A percentile compares a stretch with the other conserved stretches of the same genome.
Conservation (phyloP, 2,329 filamentous ascomycete genomes). For the Cryphonectria parasitica region DNA sequence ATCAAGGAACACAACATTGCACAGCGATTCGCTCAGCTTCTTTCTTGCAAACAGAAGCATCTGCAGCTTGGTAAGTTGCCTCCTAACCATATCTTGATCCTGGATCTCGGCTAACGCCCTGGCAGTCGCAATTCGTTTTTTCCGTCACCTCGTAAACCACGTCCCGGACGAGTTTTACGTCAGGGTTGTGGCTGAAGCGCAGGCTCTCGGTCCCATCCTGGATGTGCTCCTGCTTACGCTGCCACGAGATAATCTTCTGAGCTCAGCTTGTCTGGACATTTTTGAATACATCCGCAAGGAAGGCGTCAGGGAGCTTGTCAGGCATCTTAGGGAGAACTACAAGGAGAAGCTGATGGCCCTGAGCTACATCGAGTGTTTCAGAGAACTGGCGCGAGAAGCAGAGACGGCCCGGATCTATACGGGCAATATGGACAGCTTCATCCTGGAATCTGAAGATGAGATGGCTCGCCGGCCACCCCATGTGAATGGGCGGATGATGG, state of each 20-base stretch:
- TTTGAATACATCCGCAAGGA: conserved; percentile 90
- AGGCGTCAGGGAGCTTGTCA: conserved; percentile 77
- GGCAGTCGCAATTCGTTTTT: conserved; percentile 86
- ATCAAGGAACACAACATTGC: conserved; percentile 80
- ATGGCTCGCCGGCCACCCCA: conserved; percentile 47
- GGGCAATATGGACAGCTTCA: conserved; percentile 66
- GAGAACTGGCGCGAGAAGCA: conserved; percentile 73
- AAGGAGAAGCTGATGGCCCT: conserved; percentile 76
- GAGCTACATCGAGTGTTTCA: conserved; percentile 85
- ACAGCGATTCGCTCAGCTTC: conserved; percentile 78
- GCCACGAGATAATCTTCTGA: conserved; percentile 89
- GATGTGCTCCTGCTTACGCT: conserved; percentile 83
- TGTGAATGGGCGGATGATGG: conserved; percentile 61
- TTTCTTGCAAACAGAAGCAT: conserved; percentile 86
- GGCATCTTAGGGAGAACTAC: conserved; percentile 83
- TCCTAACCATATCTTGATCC: not conserved
- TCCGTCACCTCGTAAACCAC: conserved; percentile 81
- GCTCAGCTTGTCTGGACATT: conserved; percentile 90
- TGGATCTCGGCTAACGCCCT: conserved; percentile 32
- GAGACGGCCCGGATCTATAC: conserved; percentile 76
- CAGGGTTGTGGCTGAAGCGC: conserved; percentile 79
- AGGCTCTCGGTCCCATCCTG: conserved; percentile 81
- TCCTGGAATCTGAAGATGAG: conserved; percentile 69
- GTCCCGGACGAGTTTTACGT: conserved; percentile 87
- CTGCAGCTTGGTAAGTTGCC: conserved; percentile 77